Conservation (phyloP, 306 rosid genomes). For the Trichosanthes truncata region DNA sequence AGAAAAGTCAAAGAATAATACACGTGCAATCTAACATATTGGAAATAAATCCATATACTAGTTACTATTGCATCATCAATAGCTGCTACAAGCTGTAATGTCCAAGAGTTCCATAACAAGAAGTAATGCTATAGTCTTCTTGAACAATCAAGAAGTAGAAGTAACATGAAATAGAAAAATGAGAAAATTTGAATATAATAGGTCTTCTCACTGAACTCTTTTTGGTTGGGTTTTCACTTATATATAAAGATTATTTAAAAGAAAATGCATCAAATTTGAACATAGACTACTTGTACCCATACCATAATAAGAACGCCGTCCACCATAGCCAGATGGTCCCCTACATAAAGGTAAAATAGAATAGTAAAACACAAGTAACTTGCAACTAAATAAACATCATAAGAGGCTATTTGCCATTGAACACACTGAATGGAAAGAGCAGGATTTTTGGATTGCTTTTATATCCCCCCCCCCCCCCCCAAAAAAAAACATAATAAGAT, state of each 20-base stretch:
- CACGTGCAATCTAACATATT: background rate
- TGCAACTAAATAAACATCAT: background rate
- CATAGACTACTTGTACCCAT: conserved; percentile 2
- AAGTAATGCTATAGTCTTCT: background rate
- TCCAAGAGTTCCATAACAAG: background rate
- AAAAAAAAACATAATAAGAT: background rate
- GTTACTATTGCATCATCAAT: background rate
- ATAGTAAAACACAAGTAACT: background rate
- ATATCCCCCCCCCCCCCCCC: background rate
- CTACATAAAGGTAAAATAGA: conserved; percentile 26
- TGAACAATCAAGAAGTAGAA: background rate
- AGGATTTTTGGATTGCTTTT: background rate
- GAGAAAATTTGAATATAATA: background rate
- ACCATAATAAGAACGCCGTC: conserved; percentile 75
- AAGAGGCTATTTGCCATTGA: background rate
- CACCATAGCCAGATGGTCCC: conserved; percentile 58
- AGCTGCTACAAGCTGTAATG: background rate
- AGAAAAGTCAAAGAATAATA: background rate
- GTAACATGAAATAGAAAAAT: background rate
- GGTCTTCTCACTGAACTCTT: background rate
- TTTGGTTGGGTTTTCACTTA: background rate
- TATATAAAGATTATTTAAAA: background rate
- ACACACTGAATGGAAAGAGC: background rate
- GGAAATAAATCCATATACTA: background rate
- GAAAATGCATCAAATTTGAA: background rate